These are phyloP conservation scores for Melanogaster broomeanus DNA, from an alignment of 768 basidiomycete genomes.

Conservation along the genomic window DNA sequence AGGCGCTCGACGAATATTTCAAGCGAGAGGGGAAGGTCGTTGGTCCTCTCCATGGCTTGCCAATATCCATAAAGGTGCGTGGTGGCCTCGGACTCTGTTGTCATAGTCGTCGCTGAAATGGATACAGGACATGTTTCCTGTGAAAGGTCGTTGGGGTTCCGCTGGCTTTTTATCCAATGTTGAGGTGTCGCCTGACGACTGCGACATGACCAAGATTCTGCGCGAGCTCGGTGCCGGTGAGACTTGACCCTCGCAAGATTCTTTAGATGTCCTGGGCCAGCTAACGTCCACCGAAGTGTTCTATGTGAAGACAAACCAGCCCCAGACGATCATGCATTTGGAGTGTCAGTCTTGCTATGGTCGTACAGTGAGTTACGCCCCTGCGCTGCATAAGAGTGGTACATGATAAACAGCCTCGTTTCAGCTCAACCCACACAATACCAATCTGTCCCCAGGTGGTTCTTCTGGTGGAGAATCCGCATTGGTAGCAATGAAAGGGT, in stretches of 20 bases:
- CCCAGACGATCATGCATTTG: conserved; percentile 44
- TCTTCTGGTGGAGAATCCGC: conserved; percentile 56
- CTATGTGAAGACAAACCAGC: conserved; percentile 46
- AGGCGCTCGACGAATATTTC: conserved; percentile 43
- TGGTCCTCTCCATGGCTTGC: conserved; percentile 47
- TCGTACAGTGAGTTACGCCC: conserved; percentile 21
- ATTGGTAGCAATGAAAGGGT: conserved; percentile 46
- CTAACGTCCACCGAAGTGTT: conserved; percentile 31
- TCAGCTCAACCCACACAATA: conserved; percentile 48
- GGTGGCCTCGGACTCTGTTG: not conserved
- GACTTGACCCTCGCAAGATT: not conserved
- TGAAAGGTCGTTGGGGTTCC: conserved; percentile 42
- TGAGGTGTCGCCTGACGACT: conserved; percentile 26
- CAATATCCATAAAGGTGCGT: conserved; percentile 40
- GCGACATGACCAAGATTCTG: conserved; percentile 35
- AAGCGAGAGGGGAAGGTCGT: conserved; percentile 37
- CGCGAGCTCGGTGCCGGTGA: conserved; percentile 44
- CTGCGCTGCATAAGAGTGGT: not conserved
- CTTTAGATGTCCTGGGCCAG: not conserved
- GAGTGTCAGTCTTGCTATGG: conserved; percentile 36
- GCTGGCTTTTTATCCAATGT: conserved; percentile 35
- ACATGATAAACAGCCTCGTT: not conserved
- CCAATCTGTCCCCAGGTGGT: conserved; percentile 47
- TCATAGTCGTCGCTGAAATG: not conserved
- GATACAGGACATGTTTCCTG: conserved; percentile 38